Conservation (phyloP, 2,329 filamentous ascomycete species). For the Plectosphaerella sp. region DNA sequence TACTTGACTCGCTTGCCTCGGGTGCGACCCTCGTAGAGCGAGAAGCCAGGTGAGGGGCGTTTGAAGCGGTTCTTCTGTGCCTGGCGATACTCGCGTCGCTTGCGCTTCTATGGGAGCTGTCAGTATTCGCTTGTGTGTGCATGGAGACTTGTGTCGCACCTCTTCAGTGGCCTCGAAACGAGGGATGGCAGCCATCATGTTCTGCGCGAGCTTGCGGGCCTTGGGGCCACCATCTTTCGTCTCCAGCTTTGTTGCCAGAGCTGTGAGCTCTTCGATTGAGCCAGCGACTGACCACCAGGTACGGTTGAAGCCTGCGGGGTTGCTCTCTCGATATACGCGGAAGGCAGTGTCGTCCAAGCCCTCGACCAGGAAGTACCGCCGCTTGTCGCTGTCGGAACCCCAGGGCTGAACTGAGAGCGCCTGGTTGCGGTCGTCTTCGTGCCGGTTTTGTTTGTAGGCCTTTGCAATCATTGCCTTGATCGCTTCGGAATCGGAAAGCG, state of each 20-base stretch:
- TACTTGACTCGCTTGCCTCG: constrained; percentile 95
- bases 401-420: constrained; percentile 85
- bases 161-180: constrained; percentile 93
- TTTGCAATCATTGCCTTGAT: constrained; percentile 79
- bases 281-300: constrained; percentile 95
- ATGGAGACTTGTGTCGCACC: constrained; percentile 36
- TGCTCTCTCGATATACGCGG: constrained; percentile 89
- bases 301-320: constrained; percentile 67
- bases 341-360: constrained; percentile 93
- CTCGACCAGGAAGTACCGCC: constrained; percentile 90
- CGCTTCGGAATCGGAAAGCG: constrained; percentile 79
- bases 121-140: neutral
- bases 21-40: constrained; percentile 92
- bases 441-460: constrained; percentile 81
- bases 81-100: constrained; percentile 85
- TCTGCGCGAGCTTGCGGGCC: constrained; percentile 71
- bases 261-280: constrained; percentile 78
- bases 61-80: constrained; percentile 82
- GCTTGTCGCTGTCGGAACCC: constrained; percentile 85
- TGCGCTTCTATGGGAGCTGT: constrained; percentile 65
- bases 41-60: constrained; percentile 83
- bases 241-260: constrained; percentile 70
- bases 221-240: constrained; percentile 75
- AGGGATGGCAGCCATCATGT: constrained; percentile 74
- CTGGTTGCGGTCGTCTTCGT: constrained; percentile 76